phyloP scores from a whole-genome alignment of 164 flowering plant genomes.

The Vitis amurensis region DNA sequence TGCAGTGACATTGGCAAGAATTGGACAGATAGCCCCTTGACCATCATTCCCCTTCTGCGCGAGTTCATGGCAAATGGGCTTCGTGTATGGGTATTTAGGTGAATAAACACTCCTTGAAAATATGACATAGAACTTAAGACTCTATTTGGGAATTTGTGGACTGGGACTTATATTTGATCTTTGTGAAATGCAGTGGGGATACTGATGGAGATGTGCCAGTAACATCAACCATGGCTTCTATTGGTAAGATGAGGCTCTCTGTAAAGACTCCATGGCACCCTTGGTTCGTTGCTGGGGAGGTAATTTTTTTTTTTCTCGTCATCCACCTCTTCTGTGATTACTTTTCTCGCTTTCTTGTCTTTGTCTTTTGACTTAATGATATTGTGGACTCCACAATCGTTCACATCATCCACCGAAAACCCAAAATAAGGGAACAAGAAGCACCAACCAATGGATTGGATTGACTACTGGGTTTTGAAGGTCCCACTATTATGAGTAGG shows the following conservation, averaged over 20 bases:
- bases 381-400: no score
- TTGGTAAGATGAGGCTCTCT: constrained; percentile 50
- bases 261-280: constrained; percentile 51
- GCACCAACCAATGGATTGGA: no score
- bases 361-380: not conserved
- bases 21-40: constrained; percentile 40
- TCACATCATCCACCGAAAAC: no score
- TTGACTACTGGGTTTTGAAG: no score
- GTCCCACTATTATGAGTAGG: no score
- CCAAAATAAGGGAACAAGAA: no score
- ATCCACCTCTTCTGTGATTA: no score
- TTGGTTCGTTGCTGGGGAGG: constrained; percentile 50
- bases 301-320: not conserved
- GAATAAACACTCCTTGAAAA: not conserved
- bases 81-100: constrained; percentile 63
- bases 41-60: constrained; percentile 37
- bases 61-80: constrained; percentile 39
- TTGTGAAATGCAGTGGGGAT: constrained; percentile 6
- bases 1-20: constrained; percentile 32
- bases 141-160: no score
- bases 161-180: no score
- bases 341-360: no score
- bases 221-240: constrained; percentile 64
- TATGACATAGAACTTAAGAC: no score
- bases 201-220: constrained; percentile 57